A percentile compares a stretch with the other conserved stretches of the same genome.
Conservation (phyloP, 805 yeast species). For the Saccharomyces jurei region DNA sequence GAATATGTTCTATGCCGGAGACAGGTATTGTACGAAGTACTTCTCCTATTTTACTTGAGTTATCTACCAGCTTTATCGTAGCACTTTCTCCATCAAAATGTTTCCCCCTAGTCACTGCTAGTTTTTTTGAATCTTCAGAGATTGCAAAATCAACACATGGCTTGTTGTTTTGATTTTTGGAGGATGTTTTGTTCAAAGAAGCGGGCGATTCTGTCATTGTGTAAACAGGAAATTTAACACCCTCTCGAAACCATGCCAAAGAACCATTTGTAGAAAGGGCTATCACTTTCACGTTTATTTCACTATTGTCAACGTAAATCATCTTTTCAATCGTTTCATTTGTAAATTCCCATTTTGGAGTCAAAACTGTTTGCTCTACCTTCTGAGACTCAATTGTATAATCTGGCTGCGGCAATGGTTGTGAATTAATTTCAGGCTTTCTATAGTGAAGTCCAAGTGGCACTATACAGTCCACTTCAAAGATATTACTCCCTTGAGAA, state of each 20-base stretch:
- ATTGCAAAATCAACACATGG: constrained; percentile 17
- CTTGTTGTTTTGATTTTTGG: not conserved
- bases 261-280: constrained; percentile 26
- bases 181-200: constrained; percentile 5
- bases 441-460: constrained; percentile 22
- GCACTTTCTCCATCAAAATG: constrained; percentile 3
- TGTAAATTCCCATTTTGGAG: constrained; percentile 22
- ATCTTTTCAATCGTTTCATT: constrained; percentile 23
- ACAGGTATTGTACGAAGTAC: constrained; percentile 16
- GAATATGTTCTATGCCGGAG: constrained; percentile 13
- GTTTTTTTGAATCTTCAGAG: constrained; percentile 13
- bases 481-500: constrained; percentile 24
- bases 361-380: constrained; percentile 6
- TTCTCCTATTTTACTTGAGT: constrained; percentile 17
- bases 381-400: constrained; percentile 62
- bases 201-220: constrained; percentile 16
- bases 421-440: not conserved
- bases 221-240: constrained; percentile 17
- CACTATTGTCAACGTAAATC: constrained; percentile 11
- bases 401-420: constrained; percentile 42
- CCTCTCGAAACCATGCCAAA: constrained; percentile 27
- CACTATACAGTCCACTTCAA: constrained; percentile 20
- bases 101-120: constrained; percentile 18
- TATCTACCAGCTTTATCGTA: constrained; percentile 20
- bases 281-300: constrained; percentile 22